Evolutionary conservation across 306 rosid genomes (phyloP).

Genomic region (Glycine soja): DNA sequence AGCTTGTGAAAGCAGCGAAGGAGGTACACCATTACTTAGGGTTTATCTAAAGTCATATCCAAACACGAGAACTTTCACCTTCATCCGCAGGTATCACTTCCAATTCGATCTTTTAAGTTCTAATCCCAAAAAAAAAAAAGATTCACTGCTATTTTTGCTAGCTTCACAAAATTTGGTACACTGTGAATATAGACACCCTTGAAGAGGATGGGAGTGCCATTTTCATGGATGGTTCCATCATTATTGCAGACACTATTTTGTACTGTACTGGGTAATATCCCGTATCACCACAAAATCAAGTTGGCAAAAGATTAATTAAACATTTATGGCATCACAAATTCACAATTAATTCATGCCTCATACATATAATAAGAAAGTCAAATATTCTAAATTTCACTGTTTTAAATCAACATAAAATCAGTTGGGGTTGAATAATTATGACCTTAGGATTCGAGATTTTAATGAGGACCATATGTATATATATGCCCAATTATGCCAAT

Average conservation of each 20-base stretch:
- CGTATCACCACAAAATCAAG: too few species aligned
- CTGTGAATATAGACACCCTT: slow-evolving; percentile 66
- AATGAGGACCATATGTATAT: too few species aligned
- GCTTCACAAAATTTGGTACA: neutral
- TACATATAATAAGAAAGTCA: too few species aligned
- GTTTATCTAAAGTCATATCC: slow-evolving; percentile 73
- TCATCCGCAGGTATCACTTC: slow-evolving; percentile 60
- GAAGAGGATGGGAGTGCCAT: slow-evolving; percentile 71
- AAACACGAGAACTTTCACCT: slow-evolving; percentile 66
- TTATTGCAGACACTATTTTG: slow-evolving; percentile 68
- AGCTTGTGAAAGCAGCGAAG: slow-evolving; percentile 71
- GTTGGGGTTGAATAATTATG: neutral
- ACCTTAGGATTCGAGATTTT: neutral
- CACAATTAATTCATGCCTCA: too few species aligned
- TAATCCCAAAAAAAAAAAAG: neutral
- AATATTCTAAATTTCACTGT: too few species aligned
- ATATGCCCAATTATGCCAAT: too few species aligned
- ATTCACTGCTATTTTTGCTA: neutral
- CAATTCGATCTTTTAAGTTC: too few species aligned
- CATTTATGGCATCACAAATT: too few species aligned
- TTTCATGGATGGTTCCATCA: slow-evolving; percentile 66
- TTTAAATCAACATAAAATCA: too few species aligned
- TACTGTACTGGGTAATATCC: slow-evolving; percentile 75
- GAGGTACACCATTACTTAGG: slow-evolving; percentile 65
- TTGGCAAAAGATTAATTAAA: too few species aligned